Base-by-base conservation (phyloP, 208 protist genomes). In the Trypanosoma lewisi region DNA sequence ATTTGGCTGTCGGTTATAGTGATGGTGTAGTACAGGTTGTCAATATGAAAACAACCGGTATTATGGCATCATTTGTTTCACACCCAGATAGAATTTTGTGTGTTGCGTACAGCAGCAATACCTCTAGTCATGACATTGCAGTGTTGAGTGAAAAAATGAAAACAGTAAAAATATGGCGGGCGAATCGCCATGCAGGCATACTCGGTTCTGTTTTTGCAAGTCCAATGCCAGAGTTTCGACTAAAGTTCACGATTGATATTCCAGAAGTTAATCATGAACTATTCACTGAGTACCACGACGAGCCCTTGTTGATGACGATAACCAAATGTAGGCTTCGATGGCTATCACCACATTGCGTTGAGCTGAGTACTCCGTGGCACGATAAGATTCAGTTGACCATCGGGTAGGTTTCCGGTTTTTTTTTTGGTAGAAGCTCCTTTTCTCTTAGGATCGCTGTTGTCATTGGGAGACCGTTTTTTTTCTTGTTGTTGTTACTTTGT, bases 321-420 rank as follows among this genome's bases (percentile, higher is more conserved):
- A 66, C 36, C 1, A 75, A 75, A 56, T 90, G 81, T 37, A 61
- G 55, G 17, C 45, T 91, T n/a, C 77, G 68, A 28, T 94, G 88
- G 88, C 70, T 94, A 41, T 94, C 88, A 0, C 83, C 88, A 34
- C 82, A 87, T 52, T 94, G 88, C 55, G 63, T 94, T 7, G 75
- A 91, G 69, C 80, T 94, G 28, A 63, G 68, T 5, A 84, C 88
- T 7, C 88, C 85, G 4, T 88, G 77, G 80, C 88, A 94, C 65
- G 71, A 76, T 12, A 87, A 73, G 58, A 61, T 89, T 12, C 72
- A 85, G 49, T 45, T 87, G 17, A 58, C 80, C 5, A 44, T 78
- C 12, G 42, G 55, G n/a, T 75, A 67, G 48, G 21, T 34, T 5
- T 58, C n/a, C n/a, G n/a, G n/a, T 48, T 55, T 0, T 34, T 2